Evolutionary conservation across 768 basidiomycete genomes (phyloP).

Genomic region (Chalciporus pseudorubinellus): DNA sequence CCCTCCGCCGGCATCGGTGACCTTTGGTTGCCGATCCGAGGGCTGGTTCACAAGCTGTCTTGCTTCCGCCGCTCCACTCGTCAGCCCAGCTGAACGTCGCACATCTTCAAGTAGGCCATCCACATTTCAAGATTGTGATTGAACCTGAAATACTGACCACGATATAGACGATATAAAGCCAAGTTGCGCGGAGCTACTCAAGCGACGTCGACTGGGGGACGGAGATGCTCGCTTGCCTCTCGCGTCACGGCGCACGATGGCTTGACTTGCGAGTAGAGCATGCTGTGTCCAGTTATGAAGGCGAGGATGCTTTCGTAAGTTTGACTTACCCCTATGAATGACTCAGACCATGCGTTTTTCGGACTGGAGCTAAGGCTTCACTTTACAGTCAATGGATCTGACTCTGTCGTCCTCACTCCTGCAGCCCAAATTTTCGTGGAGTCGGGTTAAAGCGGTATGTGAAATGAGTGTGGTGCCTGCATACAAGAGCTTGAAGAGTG

Average conservation of each 20-base stretch:
- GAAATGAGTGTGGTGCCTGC: constrained; percentile 32
- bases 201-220: not conserved
- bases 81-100: not conserved
- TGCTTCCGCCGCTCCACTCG: not conserved
- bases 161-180: not conserved
- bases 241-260: constrained; percentile 10
- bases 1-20: constrained; percentile 10
- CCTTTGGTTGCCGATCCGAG: not conserved
- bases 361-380: not conserved
- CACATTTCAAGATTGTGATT: not conserved
- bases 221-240: constrained; percentile 11
- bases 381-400: constrained; percentile 14
- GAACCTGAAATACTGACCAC: no score
- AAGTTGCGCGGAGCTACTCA: not conserved
- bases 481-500: constrained; percentile 35
- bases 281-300: not conserved
- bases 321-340: not conserved
- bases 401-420: constrained; percentile 8
- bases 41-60: not conserved
- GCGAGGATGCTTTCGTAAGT: constrained; percentile 14
- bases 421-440: constrained; percentile 23
- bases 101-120: not conserved
- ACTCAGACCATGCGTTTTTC: not conserved
- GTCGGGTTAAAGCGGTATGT: constrained; percentile 29
- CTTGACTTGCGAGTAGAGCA: constrained; percentile 9